Base-by-base conservation (phyloP, 805 yeast species). In the Kazachstania africana region DNA sequence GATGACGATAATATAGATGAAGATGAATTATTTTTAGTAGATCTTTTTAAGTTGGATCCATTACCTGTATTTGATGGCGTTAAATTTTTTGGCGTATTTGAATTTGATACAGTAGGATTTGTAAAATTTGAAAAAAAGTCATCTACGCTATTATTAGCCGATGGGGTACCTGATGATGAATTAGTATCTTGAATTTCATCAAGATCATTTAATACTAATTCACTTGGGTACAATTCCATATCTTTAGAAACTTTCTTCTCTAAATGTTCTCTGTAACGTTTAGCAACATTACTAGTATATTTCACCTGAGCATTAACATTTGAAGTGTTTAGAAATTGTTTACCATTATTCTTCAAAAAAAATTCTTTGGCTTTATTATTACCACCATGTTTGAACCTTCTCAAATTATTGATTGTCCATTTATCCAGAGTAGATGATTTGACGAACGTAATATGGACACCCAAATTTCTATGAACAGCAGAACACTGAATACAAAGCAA, bases 401-500 rank as follows among this genome's bases (percentile, higher is more conserved):
- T 74, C 52, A 91, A 66, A 57, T 91, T 95, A 48, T 72, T 75
- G 47, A 85, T 70, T 26, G 87, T 77, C 98, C 98, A 91, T 55
- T 84, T 81, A 59, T 91, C 98, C 63, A 91, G 67, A 43, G 78
- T 81, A 18, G 91, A 73, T 18, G 95, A 83, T 55, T 85, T 83
- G 36, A 91, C 97, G 63, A 91, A 91, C 24, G 96, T 74, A 48
- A 91, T 78, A 56, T 91, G 98, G 24, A 87, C 96, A 37, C 98
- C 98, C 60, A 91, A 60, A 56, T 85, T 85, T 58, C 98, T 74
- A 63, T 91, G 98, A 32, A 80, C 84, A 3, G 97, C 87, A 33
- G 95, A 81, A 58, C 98, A 91, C 56, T 91, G 94, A 38, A 87
- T 68, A 63, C 98, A 91, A 36, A 91, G 62, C 54, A 87, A 71